A percentile compares a stretch with the other conserved stretches of the same genome.
Evolutionary conservation across 2,329 filamentous ascomycete genomes (phyloP).

Genomic region (Incumbomyces lentus): DNA sequence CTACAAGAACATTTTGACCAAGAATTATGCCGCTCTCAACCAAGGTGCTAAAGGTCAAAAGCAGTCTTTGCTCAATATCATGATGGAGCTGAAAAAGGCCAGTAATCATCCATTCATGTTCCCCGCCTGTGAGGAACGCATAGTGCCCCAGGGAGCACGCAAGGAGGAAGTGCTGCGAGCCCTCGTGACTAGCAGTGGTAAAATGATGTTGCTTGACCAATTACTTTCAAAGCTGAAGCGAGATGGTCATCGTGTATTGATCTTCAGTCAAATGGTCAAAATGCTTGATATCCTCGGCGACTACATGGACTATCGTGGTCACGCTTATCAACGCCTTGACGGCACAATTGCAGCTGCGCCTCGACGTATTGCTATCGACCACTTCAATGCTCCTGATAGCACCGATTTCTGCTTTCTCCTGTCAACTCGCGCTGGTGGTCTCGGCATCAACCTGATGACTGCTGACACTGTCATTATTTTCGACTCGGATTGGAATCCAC

Average conservation of each 20-base stretch:
- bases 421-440: slow-evolving; percentile 86
- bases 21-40: slow-evolving; percentile 90
- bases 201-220: slow-evolving; percentile 98
- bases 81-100: slow-evolving; percentile 99
- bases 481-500: slow-evolving; percentile 98
- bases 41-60: slow-evolving; percentile 85
- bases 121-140: slow-evolving; percentile 79
- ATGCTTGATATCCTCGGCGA: slow-evolving; percentile 96
- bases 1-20: slow-evolving; percentile 96
- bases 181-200: slow-evolving; percentile 91
- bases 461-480: slow-evolving; percentile 97
- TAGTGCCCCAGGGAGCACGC: slow-evolving; percentile 66
- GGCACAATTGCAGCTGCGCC: slow-evolving; percentile 85
- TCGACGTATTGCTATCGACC: slow-evolving; percentile 87
- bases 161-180: slow-evolving; percentile 87
- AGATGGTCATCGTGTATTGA: slow-evolving; percentile 89
- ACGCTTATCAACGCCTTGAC: slow-evolving; percentile 88
- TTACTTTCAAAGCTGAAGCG: slow-evolving; percentile 87
- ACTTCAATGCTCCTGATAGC: slow-evolving; percentile 95
- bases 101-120: slow-evolving; percentile 99
- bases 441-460: slow-evolving; percentile 99
- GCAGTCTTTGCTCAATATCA: slow-evolving; percentile 91
- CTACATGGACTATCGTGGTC: slow-evolving; percentile 85
- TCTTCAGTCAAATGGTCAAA: slow-evolving; percentile 99
- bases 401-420: slow-evolving; percentile 94